phyloP scores from a whole-genome alignment of 1,284 basidiomycete genomes.

The Ganoderma leucocontextum region DNA sequence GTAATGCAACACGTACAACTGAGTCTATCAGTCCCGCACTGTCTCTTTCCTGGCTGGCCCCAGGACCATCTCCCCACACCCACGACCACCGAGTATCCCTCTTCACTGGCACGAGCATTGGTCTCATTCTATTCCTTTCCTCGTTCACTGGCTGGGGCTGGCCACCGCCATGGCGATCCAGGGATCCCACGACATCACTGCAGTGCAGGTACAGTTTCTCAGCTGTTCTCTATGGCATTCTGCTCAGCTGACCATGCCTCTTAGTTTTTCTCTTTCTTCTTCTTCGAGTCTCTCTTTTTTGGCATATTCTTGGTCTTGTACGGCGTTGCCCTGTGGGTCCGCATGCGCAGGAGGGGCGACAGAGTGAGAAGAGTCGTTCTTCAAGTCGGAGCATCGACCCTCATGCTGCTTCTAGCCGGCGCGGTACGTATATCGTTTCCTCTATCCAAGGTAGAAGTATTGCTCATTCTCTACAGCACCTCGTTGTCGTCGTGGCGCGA shows the following conservation, averaged over 20 bases:
- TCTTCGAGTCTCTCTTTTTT: slow-evolving; percentile 27
- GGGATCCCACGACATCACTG: not conserved
- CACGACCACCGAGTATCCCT: not conserved
- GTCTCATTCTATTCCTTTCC: not conserved
- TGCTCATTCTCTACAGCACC: slow-evolving; percentile 14
- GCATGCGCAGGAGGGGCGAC: slow-evolving; percentile 3
- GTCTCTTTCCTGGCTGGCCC: not conserved
- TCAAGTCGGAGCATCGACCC: slow-evolving; percentile 17
- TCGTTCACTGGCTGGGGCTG: not conserved
- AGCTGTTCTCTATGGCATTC: not conserved
- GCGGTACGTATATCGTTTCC: slow-evolving; percentile 14
- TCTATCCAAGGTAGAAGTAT: not conserved
- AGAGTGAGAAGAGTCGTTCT: slow-evolving; percentile 1
- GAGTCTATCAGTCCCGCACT: not conserved
- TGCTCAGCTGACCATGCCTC: not conserved
- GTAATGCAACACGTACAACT: not conserved
- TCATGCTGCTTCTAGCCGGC: slow-evolving; percentile 22
- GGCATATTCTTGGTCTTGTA: slow-evolving; percentile 25
- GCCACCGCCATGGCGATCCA: not conserved
- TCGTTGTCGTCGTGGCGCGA: slow-evolving; percentile 15
- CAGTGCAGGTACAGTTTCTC: slow-evolving; percentile 5
- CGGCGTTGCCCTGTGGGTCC: slow-evolving; percentile 23
- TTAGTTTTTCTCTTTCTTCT: slow-evolving; percentile 25
- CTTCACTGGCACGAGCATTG: not conserved
- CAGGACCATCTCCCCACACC: not conserved